Evolutionary conservation across 768 basidiomycete species (phyloP).

Genomic region (Pisolithus tinctorius): DNA sequence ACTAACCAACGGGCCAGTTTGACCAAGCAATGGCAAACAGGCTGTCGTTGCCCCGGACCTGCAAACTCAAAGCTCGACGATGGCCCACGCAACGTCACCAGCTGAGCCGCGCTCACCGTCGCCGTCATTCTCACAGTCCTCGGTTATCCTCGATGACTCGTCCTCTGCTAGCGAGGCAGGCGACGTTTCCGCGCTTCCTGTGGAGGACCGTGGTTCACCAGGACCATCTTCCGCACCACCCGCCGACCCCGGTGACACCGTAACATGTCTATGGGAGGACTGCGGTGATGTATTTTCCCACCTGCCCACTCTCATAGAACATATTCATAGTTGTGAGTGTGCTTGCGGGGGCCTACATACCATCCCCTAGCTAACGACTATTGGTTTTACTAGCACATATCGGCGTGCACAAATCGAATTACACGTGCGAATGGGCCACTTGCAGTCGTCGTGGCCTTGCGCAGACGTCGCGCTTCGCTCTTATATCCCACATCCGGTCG

Average conservation of each 20-base stretch:
- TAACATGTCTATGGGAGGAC: slow-evolving; percentile 79
- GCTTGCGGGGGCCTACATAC: not conserved
- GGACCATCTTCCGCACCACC: slow-evolving; percentile 14
- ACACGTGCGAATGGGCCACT: slow-evolving; percentile 85
- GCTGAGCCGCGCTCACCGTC: slow-evolving; percentile 33
- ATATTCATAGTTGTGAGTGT: slow-evolving; percentile 71
- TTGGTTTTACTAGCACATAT: slow-evolving; percentile 56
- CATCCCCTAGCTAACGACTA: not conserved
- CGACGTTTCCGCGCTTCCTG: slow-evolving; percentile 7
- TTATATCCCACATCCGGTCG: slow-evolving; percentile 84
- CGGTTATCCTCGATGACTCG: slow-evolving; percentile 19
- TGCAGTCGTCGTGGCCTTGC: slow-evolving; percentile 75
- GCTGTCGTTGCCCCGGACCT: not conserved
- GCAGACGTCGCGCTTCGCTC: slow-evolving; percentile 84
- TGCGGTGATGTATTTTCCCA: slow-evolving; percentile 71
- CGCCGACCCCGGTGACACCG: slow-evolving; percentile 37
- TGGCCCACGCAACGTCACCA: slow-evolving; percentile 25
- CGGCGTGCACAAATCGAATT: slow-evolving; percentile 75
- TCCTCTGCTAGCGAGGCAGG: slow-evolving; percentile 22
- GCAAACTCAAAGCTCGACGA: slow-evolving; percentile 2
- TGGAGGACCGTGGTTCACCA: slow-evolving; percentile 16
- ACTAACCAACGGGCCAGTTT: not conserved
- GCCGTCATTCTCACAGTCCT: slow-evolving; percentile 32
- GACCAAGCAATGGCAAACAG: not conserved
- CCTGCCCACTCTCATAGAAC: slow-evolving; percentile 69